Evolutionary conservation across 352 stramenopile species (phyloP).

Genomic region (Phytopythium cucurbitacearum): DNA sequence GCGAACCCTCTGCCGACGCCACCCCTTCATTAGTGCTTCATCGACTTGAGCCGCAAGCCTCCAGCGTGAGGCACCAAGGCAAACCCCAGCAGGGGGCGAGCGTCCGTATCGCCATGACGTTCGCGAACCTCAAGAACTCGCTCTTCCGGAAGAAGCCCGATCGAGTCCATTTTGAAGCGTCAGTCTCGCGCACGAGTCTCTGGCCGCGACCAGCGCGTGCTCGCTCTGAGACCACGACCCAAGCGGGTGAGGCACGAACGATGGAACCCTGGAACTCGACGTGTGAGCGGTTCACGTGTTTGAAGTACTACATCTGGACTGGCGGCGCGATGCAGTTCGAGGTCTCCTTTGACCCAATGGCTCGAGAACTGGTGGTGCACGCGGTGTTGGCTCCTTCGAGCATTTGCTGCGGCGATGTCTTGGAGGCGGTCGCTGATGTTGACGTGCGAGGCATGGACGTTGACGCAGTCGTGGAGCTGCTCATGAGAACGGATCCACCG

Average conservation of each 20-base stretch:
- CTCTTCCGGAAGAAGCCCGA: slow-evolving; percentile 5
- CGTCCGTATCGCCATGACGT: slow-evolving; percentile 5
- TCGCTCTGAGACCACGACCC: too few relatives aligned
- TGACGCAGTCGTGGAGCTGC: slow-evolving; percentile 25
- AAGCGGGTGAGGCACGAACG: too few relatives aligned
- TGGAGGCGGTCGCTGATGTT: slow-evolving; percentile 41
- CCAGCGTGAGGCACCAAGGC: not conserved
- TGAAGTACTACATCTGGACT: slow-evolving; percentile 51
- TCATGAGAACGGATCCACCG: slow-evolving; percentile 19
- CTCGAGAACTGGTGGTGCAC: slow-evolving; percentile 3
- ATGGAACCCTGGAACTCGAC: slow-evolving; percentile 17
- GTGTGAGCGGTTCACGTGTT: slow-evolving; percentile 21
- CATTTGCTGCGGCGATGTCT: slow-evolving; percentile 27
- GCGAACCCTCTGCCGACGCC: too few relatives aligned
- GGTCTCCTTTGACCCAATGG: slow-evolving; percentile 20
- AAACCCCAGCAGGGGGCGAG: not conserved
- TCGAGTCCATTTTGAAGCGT: not conserved
- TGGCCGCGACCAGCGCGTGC: too few relatives aligned
- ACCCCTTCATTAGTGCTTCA: too few relatives aligned
- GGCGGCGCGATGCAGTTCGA: slow-evolving; percentile 15
- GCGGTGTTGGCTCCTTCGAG: slow-evolving; percentile 5
- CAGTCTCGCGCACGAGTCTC: too few relatives aligned
- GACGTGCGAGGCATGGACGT: slow-evolving; percentile 26
- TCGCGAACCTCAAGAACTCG: slow-evolving; percentile 10
- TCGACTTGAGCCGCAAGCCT: too few relatives aligned